Base-by-base conservation (phyloP, 2,329 filamentous ascomycete species). In the Emergomyces orientalis region DNA sequence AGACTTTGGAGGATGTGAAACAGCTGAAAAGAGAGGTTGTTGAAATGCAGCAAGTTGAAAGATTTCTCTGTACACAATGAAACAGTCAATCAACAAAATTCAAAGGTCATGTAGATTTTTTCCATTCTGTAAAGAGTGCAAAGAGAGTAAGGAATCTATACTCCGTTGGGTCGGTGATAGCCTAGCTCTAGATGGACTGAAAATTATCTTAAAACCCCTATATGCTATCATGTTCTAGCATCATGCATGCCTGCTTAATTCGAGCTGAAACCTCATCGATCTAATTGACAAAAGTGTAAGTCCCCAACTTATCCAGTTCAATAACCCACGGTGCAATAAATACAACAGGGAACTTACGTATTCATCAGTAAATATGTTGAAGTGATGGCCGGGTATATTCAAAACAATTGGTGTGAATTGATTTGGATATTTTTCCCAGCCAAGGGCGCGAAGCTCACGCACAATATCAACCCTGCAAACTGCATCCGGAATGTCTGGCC, bases 301-400 rank as follows among this genome's bases (percentile, higher is more conserved):
- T 49, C 17, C 7, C 8, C 22, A 57, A 43, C 25, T 41, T n/a
- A 49, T n/a, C 13, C 34, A 58, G 22, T 27, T 25, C 43, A 34
- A 47, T 49, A 39, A 34, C 13, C 7, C 19, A 32, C 5, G 17
- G 41, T 9, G 37, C 17, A 61, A 39, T 59, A 7, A 6, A 45
- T 39, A 45, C 30, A 41, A 47, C 17, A 37, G 22, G 27, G 22
- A 43, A 65, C 64, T 64, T 63, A 68, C 67, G 61, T 67, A 56
- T 13, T 63, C 56, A 30, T 65, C 61, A n/a, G 47, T 37, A 47
- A 69, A 67, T 49, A 69, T 60, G 43, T 67, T 65, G 57, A 66
- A 69, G 59, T 69, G 67, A 61, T 69, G 65, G 11, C 66, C 67
- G 1, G 66, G 65, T 22, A 69, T 63, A 41, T 60, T 59, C n/a